A percentile compares a stretch with the other conserved stretches of the same genome.
phyloP scores from a whole-genome alignment of 2,329 filamentous ascomycete genomes.

The Fulvia fulva region DNA sequence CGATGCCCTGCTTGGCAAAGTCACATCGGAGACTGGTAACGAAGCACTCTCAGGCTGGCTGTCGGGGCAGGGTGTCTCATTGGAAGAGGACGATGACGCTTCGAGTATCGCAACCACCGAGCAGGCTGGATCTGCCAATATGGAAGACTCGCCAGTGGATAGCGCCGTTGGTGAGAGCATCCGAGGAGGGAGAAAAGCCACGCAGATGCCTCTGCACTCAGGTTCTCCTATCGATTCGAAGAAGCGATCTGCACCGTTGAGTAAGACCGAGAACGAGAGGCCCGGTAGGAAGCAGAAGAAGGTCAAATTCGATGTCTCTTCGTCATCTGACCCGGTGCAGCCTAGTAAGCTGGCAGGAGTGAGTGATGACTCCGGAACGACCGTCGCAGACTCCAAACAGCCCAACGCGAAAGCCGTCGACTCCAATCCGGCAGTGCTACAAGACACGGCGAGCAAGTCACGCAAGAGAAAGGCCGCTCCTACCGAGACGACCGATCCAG shows the following conservation, averaged over 20 bases:
- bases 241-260: conserved; percentile 5
- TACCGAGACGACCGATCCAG: conserved; percentile 2
- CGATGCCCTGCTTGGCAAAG: conserved; percentile 39
- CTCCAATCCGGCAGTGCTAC: conserved; percentile 1
- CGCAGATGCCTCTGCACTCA: conserved; percentile 15
- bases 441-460: not conserved
- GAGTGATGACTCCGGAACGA: conserved; percentile 11
- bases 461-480: conserved; percentile 11
- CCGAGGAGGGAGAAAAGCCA: not conserved
- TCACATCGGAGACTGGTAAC: conserved; percentile 24
- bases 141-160: conserved; percentile 15
- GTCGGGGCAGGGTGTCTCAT: conserved; percentile 30
- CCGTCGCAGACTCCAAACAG: not conserved
- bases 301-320: conserved; percentile 14
- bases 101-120: conserved; percentile 31
- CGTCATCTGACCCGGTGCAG: not conserved
- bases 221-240: conserved; percentile 13
- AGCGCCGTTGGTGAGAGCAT: conserved; percentile 9
- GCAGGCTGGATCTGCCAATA: conserved; percentile 19
- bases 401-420: not conserved
- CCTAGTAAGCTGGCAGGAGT: not conserved
- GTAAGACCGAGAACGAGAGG: not conserved
- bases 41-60: conserved; percentile 32
- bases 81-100: conserved; percentile 29
- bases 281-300: conserved; percentile 14